Percentiles rank a stretch among this genome's conserved stretches.
Conservation (phyloP, 2,329 filamentous ascomycete species). For the Talaromyces sp. region DNA sequence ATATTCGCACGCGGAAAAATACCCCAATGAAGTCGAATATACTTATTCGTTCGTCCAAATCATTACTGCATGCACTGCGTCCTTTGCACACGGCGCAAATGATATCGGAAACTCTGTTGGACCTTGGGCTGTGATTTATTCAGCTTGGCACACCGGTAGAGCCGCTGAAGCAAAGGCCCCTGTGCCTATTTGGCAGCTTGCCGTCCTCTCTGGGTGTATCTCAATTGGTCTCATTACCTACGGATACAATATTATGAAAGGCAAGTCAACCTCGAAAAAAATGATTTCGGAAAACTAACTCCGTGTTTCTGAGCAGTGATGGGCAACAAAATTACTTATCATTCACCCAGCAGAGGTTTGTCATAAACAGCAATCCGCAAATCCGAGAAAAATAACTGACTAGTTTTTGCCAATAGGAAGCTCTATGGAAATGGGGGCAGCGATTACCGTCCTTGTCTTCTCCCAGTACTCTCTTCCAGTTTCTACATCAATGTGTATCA, state of each 20-base stretch:
- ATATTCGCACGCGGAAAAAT: conserved; percentile 50
- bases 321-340: conserved; percentile 76
- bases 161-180: conserved; percentile 53
- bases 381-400: background rate
- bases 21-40: conserved; percentile 66
- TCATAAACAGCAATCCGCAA: background rate
- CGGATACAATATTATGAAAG: conserved; percentile 81
- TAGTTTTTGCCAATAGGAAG: conserved; percentile 30
- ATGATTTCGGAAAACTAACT: conserved; percentile 16
- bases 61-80: conserved; percentile 47
- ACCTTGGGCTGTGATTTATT: conserved; percentile 66
- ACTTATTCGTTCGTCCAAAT: conserved; percentile 51
- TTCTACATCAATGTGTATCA: conserved; percentile 75
- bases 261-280: conserved; percentile 34
- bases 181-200: conserved; percentile 62
- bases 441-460: conserved; percentile 70
- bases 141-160: conserved; percentile 60
- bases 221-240: conserved; percentile 61
- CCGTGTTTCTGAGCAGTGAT: conserved; percentile 51
- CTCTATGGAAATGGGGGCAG: conserved; percentile 76
- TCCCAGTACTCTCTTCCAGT: conserved; percentile 71
- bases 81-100: conserved; percentile 65
- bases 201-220: conserved; percentile 9
- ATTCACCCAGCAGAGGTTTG: conserved; percentile 50
- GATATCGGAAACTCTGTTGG: conserved; percentile 69